phyloP scores from a whole-genome alignment of 2,329 filamentous ascomycete species.

The Lasiodiplodia citricola region DNA sequence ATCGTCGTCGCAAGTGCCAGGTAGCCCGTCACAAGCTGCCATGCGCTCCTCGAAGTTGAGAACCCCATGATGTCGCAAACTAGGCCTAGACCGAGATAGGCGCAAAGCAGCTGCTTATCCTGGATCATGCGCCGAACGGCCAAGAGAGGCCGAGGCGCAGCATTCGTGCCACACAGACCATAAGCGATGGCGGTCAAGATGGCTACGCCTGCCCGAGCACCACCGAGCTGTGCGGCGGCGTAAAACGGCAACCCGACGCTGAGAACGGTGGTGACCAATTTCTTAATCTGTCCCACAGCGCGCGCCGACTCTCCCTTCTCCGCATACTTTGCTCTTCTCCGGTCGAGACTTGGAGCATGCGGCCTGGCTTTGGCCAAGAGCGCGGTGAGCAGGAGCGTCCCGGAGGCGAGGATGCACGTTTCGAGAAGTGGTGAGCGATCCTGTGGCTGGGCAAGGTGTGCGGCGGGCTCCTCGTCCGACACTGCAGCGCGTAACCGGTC shows the following conservation, averaged over 20 bases:
- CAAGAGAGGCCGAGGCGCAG: constrained; percentile 31
- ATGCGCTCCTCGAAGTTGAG: constrained; percentile 26
- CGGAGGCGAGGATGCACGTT: constrained; percentile 53
- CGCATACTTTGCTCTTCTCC: constrained; percentile 39
- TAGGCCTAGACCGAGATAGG: constrained; percentile 41
- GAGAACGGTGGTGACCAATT: constrained; percentile 42
- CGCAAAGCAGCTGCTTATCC: constrained; percentile 42
- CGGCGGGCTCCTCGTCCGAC: not conserved
- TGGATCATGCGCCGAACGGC: constrained; percentile 39
- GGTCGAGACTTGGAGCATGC: constrained; percentile 40
- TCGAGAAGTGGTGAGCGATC: constrained; percentile 45
- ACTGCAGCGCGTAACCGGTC: constrained; percentile 22
- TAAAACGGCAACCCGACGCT: constrained; percentile 61
- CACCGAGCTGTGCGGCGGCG: constrained; percentile 60
- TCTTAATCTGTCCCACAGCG: constrained; percentile 21
- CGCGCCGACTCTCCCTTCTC: constrained; percentile 3
- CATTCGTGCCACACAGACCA: constrained; percentile 42
- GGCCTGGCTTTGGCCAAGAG: constrained; percentile 43
- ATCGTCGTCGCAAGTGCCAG: constrained; percentile 52
- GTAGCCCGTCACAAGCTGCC: constrained; percentile 51
- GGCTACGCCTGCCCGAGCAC: constrained; percentile 58
- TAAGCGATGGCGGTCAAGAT: constrained; percentile 55
- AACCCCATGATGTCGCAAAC: constrained; percentile 41
- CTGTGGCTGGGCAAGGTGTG: not conserved
- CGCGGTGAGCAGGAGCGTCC: constrained; percentile 52